These are phyloP conservation scores for Venturia pyrina DNA, from an alignment of 2,329 filamentous ascomycete species.

Conservation along the genomic window DNA sequence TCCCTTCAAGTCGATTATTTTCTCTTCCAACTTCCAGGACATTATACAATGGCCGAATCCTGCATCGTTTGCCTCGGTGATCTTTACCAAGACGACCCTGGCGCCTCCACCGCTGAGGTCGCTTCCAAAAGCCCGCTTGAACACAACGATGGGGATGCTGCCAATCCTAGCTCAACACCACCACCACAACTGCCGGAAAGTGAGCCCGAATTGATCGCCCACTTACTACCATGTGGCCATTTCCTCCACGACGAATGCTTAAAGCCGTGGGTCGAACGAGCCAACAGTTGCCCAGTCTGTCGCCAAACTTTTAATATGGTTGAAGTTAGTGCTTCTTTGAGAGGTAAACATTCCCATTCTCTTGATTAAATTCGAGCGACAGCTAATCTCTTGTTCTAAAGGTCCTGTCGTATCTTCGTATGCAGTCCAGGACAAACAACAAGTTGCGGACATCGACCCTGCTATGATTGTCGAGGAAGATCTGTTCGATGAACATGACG, in stretches of 20 bases:
- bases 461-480: slow-evolving; percentile 60
- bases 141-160: slow-evolving; percentile 19
- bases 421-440: slow-evolving; percentile 69
- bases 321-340: slow-evolving; percentile 67
- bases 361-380: not conserved
- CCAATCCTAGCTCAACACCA: slow-evolving; percentile 15
- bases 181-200: slow-evolving; percentile 23
- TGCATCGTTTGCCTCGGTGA: slow-evolving; percentile 65
- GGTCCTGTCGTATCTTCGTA: slow-evolving; percentile 50
- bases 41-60: slow-evolving; percentile 48
- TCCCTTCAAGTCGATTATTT: slow-evolving; percentile 1
- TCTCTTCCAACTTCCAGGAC: slow-evolving; percentile 2
- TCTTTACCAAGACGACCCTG: slow-evolving; percentile 32
- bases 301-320: slow-evolving; percentile 85
- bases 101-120: slow-evolving; percentile 2
- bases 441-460: slow-evolving; percentile 83
- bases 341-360: slow-evolving; percentile 51
- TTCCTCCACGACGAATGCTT: slow-evolving; percentile 87
- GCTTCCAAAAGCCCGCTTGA: slow-evolving; percentile 19
- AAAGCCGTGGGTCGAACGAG: slow-evolving; percentile 88
- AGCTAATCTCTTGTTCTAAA: slow-evolving; percentile 20
- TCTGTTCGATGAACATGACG: slow-evolving; percentile 32
- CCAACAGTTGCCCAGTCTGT: slow-evolving; percentile 97
- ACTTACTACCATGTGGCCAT: slow-evolving; percentile 71
- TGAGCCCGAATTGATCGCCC: slow-evolving; percentile 47